Evolutionary conservation across 257 asterid genomes (phyloP), one percentile per base, ranked within the genome.

Genomic region (Sherardia arvensis): DNA sequence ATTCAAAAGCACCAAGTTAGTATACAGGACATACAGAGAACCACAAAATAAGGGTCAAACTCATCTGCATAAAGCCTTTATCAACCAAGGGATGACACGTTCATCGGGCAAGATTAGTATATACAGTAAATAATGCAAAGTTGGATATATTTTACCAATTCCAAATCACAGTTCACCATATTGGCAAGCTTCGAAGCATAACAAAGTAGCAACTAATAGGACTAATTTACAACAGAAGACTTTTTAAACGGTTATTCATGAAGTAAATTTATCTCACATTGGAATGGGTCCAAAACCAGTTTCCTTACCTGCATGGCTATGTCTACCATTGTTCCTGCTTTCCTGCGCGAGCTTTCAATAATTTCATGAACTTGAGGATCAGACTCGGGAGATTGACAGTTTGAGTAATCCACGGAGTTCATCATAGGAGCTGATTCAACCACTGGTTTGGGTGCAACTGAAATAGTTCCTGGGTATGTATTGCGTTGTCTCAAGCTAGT

Each of bases 261-360:
- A 15, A 32, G 49, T 17, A 20, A 1, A 33, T 40, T 27, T n/a
- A 15, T 63, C 28, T 26, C n/a, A 30, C 18, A 23, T 0, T 14
- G 14, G 20, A 34, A 18, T 8, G 45, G 38, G 20, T 36, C 25
- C 57, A 70, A 30, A 27, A 29, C n/a, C 40, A 22, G 12, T 30
- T 30, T 61, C 28, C 53, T 32, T 83, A 91, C 98, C 96, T 78
- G 94, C 83, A 86, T 66, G 47, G 98, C 98, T 49, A 85, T 87
- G 78, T 86, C 85, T 54, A 91, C 96, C 92, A 88, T 84, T 23
- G 78, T 75, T 58, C 77, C 80, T 65, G 98, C 95, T 82, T 91
- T 88, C 61, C 78, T 68, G 73, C 75, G 85, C 56, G 98, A 91
- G 73, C 85, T 74, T 76, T 86, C 93, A 75, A 84, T 74, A 67